These are phyloP conservation scores for Sporobolomyces roseus DNA, from an alignment of 768 basidiomycete genomes.

Conservation along the genomic window DNA sequence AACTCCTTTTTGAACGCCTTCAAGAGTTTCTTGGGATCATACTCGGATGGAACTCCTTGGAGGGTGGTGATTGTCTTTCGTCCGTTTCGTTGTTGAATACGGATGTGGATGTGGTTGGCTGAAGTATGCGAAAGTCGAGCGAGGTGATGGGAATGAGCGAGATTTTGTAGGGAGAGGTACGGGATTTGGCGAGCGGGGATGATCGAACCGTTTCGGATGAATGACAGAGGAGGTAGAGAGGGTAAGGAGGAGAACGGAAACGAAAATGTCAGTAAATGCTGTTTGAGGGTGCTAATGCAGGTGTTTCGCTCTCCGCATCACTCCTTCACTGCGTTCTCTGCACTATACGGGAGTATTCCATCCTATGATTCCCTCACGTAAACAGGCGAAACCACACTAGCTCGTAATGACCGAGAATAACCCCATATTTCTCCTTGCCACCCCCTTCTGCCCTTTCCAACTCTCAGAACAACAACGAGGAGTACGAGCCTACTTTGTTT, in stretches of 20 bases:
- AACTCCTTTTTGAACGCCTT: slow-evolving; percentile 96
- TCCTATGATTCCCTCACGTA: neutral
- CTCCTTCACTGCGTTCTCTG: no score
- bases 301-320: no score
- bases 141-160: neutral
- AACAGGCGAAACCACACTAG: no score
- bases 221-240: no score
- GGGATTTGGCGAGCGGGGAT: no score
- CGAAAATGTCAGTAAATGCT: no score
- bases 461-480: neutral
- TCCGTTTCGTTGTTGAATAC: slow-evolving; percentile 98
- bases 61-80: slow-evolving; percentile 96
- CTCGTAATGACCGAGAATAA: no score
- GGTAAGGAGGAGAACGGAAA: no score
- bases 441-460: neutral
- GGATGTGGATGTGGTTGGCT: slow-evolving; percentile 77
- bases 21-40: slow-evolving; percentile 94
- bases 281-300: no score
- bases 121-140: neutral
- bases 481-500: slow-evolving; percentile 9
- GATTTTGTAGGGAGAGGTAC: neutral
- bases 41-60: slow-evolving; percentile 92
- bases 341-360: no score
- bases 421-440: slow-evolving; percentile 6
- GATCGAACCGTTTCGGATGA: no score